Evolutionary conservation across 768 basidiomycete species (phyloP).

Genomic region (Rubroboletus pulcherrimus): DNA sequence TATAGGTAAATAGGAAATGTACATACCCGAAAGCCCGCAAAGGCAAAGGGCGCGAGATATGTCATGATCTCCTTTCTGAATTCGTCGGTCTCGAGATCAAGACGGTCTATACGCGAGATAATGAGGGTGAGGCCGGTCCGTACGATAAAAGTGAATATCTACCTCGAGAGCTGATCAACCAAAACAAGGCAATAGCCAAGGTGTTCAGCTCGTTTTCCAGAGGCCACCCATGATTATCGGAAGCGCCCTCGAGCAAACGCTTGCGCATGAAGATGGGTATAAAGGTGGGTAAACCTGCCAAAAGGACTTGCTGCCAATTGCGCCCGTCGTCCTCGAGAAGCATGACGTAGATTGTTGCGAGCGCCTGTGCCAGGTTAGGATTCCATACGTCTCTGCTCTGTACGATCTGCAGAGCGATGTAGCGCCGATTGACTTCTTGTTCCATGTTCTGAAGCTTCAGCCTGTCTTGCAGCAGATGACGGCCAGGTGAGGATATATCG

Average conservation of each 20-base stretch:
- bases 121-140: background rate
- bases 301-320: slow-evolving; percentile 45
- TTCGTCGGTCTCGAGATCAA: slow-evolving; percentile 34
- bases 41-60: slow-evolving; percentile 42
- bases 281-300: slow-evolving; percentile 41
- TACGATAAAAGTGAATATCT: background rate
- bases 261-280: slow-evolving; percentile 38
- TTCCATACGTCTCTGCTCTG: slow-evolving; percentile 35
- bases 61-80: slow-evolving; percentile 33
- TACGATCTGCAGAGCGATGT: slow-evolving; percentile 43
- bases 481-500: slow-evolving; percentile 40
- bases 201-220: slow-evolving; percentile 42
- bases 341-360: slow-evolving; percentile 57
- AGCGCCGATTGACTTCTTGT: slow-evolving; percentile 45
- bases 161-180: slow-evolving; percentile 41
- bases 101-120: slow-evolving; percentile 8
- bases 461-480: slow-evolving; percentile 33
- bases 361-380: slow-evolving; percentile 38
- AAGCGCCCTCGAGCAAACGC: slow-evolving; percentile 37
- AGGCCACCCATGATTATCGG: slow-evolving; percentile 47
- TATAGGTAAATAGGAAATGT: background rate
- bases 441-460: slow-evolving; percentile 33
- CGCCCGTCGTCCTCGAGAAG: slow-evolving; percentile 51
- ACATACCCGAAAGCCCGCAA: slow-evolving; percentile 49
- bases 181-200: slow-evolving; percentile 45